Base-by-base conservation (phyloP, 305 asterid genomes). In the Fraxinus angustifolia region DNA sequence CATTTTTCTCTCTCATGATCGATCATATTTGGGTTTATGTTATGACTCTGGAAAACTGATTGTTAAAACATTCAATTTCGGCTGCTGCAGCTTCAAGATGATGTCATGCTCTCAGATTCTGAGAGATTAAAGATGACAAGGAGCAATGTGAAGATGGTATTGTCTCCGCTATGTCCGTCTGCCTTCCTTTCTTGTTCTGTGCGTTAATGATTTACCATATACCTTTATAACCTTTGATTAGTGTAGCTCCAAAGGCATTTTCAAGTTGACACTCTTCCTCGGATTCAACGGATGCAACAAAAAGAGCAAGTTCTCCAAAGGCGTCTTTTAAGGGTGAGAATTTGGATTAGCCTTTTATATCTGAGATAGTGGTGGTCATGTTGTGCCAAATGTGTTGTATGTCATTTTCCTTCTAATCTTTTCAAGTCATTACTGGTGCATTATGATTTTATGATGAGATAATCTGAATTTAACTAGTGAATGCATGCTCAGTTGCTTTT, bases 271-370 rank as follows among this genome's bases (percentile, higher is more conserved):
- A 96, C 98, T 21, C 90, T 94, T 71, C 98, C 99, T 65, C 88
- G 91, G 87, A 93, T 96, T 80, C 95, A 92, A 81, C 90, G 95
- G 87, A 93, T 96, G 97, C 95, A 89, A 78, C 98, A 92, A 83
- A 94, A 90, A 88, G 99, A 96, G 92, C 97, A 91, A 89, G 88
- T 90, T 74, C 97, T 96, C 70, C 98, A 94, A 83, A 90, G 98
- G 84, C 97, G 98, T 84, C 93, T 94, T 68, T 86, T 96, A 80
- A 90, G 97, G 97, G 99, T 96, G 83, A 26, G 90, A 10, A 48
- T 80, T 76, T 82, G 10, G 33, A 53, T 38, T 81, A 31, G 79
- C 78, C 79, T 74, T 34, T 34, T 53, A n/a, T 65, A 65, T 75
- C 74, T 82, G 35, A 14, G 35, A 14, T 73, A 70, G 1, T 82